Percentiles rank a stretch among this genome's conserved stretches.
Evolutionary conservation across 495 filamentous ascomycete genomes (phyloP).

Genomic region (Staphylotrichum longicolle): DNA sequence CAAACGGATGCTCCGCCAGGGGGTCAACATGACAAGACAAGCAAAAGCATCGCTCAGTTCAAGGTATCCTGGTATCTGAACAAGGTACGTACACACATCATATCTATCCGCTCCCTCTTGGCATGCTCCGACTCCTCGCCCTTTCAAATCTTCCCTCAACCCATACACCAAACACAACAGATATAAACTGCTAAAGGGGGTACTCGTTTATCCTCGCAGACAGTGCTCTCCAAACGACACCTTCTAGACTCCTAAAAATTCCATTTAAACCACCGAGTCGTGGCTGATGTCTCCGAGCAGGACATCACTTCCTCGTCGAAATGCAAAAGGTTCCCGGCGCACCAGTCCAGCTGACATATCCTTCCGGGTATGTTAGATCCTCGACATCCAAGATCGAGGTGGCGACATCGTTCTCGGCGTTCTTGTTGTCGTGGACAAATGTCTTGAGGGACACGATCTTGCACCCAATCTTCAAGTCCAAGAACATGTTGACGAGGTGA

Average conservation of each 20-base stretch:
- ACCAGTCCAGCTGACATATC: conserved; percentile 89
- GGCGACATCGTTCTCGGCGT: conserved; percentile 58
- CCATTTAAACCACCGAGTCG: not conserved
- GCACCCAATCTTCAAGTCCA: conserved; percentile 90
- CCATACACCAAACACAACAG: not conserved
- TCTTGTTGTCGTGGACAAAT: conserved; percentile 48
- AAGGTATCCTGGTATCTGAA: conserved; percentile 11
- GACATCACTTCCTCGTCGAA: conserved; percentile 68
- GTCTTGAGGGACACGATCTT: conserved; percentile 64
- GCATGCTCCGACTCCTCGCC: not conserved
- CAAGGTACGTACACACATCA: conserved; percentile 15
- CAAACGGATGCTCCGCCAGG: not conserved
- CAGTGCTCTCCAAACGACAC: conserved; percentile 4
- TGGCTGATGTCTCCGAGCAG: not conserved
- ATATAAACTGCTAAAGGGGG: conserved; percentile 6
- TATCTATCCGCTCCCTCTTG: not conserved
- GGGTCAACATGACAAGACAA: not conserved
- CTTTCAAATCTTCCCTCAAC: not conserved
- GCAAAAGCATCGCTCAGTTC: not conserved
- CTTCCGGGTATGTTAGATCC: conserved; percentile 72
- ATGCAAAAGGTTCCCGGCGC: conserved; percentile 82
- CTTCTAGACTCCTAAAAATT: conserved; percentile 7
- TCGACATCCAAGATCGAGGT: conserved; percentile 73
- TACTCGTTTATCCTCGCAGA: conserved; percentile 8
- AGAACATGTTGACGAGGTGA: conserved; percentile 80